A percentile compares a stretch with the other conserved stretches of the same genome.
These are phyloP conservation scores for Penicillium cinerascens DNA, from an alignment of 495 filamentous ascomycete genomes.

Conservation along the genomic window DNA sequence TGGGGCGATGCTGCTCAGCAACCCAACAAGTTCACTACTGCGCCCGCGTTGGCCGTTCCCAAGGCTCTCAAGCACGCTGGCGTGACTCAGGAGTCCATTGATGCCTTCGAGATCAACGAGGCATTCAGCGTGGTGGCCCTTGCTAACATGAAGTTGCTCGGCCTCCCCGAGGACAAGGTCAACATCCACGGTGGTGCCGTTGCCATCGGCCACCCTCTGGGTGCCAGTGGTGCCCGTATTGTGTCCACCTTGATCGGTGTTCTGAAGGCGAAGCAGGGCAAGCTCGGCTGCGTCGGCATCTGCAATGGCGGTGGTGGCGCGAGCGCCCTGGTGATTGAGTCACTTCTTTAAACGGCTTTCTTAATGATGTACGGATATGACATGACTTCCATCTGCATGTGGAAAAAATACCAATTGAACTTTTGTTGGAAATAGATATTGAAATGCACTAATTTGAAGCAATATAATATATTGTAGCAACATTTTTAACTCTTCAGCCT, in stretches of 20 bases:
- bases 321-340: slow-evolving; percentile 84
- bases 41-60: slow-evolving; percentile 90
- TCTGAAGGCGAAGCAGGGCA: slow-evolving; percentile 81
- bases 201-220: slow-evolving; percentile 91
- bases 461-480: background rate
- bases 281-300: slow-evolving; percentile 91
- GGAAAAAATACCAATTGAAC: slow-evolving; percentile 7
- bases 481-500: background rate
- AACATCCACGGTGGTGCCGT: slow-evolving; percentile 96
- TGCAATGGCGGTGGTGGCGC: slow-evolving; percentile 98
- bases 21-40: slow-evolving; percentile 92
- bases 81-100: slow-evolving; percentile 67
- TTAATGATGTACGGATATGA: slow-evolving; percentile 29
- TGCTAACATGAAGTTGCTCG: slow-evolving; percentile 89
- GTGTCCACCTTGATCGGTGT: slow-evolving; percentile 88
- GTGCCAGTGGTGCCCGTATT: slow-evolving; percentile 89
- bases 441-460: background rate
- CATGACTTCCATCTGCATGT: slow-evolving; percentile 18
- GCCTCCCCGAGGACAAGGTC: slow-evolving; percentile 76
- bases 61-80: slow-evolving; percentile 93
- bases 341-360: slow-evolving; percentile 29
- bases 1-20: slow-evolving; percentile 92
- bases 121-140: slow-evolving; percentile 96
- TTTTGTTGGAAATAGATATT: slow-evolving; percentile 14
- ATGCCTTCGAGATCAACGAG: slow-evolving; percentile 98